phyloP scores from a whole-genome alignment of 2,329 filamentous ascomycete species.

The Blastomyces silverae region DNA sequence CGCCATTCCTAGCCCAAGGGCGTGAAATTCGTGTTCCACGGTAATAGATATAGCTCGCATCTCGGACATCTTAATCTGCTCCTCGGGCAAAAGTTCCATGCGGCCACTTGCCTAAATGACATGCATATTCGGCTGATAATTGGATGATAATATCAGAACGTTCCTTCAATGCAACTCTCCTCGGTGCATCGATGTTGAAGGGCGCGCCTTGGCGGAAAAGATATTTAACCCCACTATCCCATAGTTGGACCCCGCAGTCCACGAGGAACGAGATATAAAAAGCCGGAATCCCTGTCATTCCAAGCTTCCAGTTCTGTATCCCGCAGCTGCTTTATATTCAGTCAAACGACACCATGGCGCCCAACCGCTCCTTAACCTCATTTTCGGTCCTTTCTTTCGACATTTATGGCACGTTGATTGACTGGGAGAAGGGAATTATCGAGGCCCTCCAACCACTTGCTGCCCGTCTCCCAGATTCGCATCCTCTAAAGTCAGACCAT shows the following conservation, averaged over 20 bases:
- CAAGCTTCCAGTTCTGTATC: neutral
- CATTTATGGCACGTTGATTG: conserved; percentile 71
- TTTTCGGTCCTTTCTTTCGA: conserved; percentile 62
- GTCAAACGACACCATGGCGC: neutral
- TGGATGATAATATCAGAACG: too few relatives aligned
- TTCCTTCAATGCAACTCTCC: too few relatives aligned
- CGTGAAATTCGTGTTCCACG: too few relatives aligned
- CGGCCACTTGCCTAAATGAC: too few relatives aligned
- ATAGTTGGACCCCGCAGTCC: neutral
- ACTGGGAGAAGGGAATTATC: conserved; percentile 66
- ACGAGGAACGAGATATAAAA: neutral
- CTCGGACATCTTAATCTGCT: too few relatives aligned
- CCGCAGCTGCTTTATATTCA: neutral
- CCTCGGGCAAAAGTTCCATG: too few relatives aligned
- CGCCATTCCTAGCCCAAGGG: neutral
- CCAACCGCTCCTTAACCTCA: conserved; percentile 25
- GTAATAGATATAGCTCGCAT: too few relatives aligned
- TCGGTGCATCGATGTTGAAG: too few relatives aligned
- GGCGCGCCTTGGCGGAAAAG: neutral
- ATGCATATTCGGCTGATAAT: too few relatives aligned
- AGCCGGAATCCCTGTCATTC: neutral
- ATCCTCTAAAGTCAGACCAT: conserved; percentile 34
- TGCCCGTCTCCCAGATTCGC: conserved; percentile 37
- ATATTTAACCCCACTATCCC: neutral
- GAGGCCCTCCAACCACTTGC: conserved; percentile 44